phyloP scores from a whole-genome alignment of 2,329 filamentous ascomycete species.

The Xylaria polymorpha region DNA sequence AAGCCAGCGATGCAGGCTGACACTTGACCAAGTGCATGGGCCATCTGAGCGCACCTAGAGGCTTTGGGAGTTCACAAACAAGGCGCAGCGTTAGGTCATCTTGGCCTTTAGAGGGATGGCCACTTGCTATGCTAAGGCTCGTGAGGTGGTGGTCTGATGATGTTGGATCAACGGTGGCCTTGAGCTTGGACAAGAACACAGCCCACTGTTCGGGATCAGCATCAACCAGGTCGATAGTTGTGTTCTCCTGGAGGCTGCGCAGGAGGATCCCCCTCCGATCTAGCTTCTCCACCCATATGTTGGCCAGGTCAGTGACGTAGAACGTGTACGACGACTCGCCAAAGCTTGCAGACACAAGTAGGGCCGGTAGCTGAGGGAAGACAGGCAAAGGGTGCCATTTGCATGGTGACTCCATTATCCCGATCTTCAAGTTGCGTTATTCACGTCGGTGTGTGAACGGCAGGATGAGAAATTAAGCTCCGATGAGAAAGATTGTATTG shows the following conservation, averaged over 20 bases:
- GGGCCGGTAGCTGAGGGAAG: conserved; percentile 62
- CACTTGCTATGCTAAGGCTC: conserved; percentile 57
- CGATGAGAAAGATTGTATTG: background rate
- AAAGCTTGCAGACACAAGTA: conserved; percentile 72
- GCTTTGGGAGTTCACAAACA: conserved; percentile 70
- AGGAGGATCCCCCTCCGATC: conserved; percentile 70
- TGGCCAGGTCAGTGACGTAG: conserved; percentile 76
- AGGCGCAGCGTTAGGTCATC: conserved; percentile 63
- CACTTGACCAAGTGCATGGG: conserved; percentile 66
- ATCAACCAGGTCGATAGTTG: conserved; percentile 78
- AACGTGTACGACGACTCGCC: conserved; percentile 69
- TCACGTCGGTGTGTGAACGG: background rate
- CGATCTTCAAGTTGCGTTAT: background rate
- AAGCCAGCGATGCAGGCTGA: conserved; percentile 57
- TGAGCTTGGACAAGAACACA: conserved; percentile 73
- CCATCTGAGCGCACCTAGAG: conserved; percentile 74
- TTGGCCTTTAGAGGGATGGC: conserved; percentile 49
- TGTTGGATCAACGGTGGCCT: conserved; percentile 62
- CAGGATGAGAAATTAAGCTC: background rate
- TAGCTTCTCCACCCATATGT: conserved; percentile 77
- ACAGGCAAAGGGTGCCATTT: conserved; percentile 63
- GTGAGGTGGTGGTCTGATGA: conserved; percentile 58
- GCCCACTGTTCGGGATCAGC: conserved; percentile 71
- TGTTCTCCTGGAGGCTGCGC: conserved; percentile 71
- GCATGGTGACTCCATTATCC: conserved; percentile 45